Conservation (phyloP, 768 basidiomycete species). For the Hygrophoropsis aurantiaca region DNA sequence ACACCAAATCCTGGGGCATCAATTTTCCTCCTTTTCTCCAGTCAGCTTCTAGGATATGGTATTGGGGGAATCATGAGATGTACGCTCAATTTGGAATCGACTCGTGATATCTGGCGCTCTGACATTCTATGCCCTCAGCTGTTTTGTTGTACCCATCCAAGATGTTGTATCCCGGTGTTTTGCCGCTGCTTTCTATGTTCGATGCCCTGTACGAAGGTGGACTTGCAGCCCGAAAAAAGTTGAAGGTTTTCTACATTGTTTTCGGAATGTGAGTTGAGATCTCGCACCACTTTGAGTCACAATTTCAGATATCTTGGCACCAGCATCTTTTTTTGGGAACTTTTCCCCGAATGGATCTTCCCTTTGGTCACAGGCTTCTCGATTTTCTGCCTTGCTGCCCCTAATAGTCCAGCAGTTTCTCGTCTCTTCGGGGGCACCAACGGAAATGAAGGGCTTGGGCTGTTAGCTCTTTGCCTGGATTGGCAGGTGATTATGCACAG, state of each 20-base stretch:
- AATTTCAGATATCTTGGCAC: background rate
- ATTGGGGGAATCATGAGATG: slow-evolving; percentile 47
- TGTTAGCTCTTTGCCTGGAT: slow-evolving; percentile 54
- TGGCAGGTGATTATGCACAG: slow-evolving; percentile 42
- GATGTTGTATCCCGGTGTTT: slow-evolving; percentile 48
- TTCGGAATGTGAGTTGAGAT: slow-evolving; percentile 32
- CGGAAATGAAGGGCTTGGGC: slow-evolving; percentile 60
- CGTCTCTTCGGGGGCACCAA: slow-evolving; percentile 62
- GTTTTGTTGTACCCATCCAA: slow-evolving; percentile 53
- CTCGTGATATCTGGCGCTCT: background rate
- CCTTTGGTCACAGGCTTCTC: slow-evolving; percentile 57
- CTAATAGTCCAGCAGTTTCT: slow-evolving; percentile 53
- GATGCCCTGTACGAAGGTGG: slow-evolving; percentile 45
- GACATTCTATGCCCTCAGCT: slow-evolving; percentile 21
- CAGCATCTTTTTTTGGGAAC: slow-evolving; percentile 32
- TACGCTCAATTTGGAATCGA: slow-evolving; percentile 14
- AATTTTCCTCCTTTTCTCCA: slow-evolving; percentile 36
- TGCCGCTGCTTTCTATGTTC: slow-evolving; percentile 49
- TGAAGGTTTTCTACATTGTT: slow-evolving; percentile 48
- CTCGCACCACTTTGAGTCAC: background rate
- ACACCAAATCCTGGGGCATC: slow-evolving; percentile 45
- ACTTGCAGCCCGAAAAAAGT: slow-evolving; percentile 35
- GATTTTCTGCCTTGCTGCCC: slow-evolving; percentile 54
- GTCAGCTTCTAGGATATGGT: slow-evolving; percentile 41
- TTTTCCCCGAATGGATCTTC: slow-evolving; percentile 13